phyloP scores from a whole-genome alignment of 225 moss, liverwort and hornwort genomes.

The Pleurozium schreberi region DNA sequence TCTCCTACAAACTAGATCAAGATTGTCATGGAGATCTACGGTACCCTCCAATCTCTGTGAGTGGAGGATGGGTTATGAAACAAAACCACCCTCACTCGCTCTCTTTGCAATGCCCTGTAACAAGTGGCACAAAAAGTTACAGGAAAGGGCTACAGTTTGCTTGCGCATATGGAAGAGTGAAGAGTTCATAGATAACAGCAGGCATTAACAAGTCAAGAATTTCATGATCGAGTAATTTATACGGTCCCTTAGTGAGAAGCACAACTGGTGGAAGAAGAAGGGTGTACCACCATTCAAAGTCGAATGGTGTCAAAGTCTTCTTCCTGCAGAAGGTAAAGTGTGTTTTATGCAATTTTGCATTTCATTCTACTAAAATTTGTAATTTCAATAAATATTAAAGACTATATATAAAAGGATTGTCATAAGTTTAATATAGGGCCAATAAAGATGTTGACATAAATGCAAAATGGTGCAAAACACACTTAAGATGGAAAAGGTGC shows the following conservation, averaged over 20 bases:
- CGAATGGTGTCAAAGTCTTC: background rate
- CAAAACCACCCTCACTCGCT: background rate
- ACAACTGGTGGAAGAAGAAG: background rate
- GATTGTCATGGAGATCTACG: background rate
- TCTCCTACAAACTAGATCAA: background rate
- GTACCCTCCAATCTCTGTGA: background rate
- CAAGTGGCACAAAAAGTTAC: background rate
- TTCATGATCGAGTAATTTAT: background rate
- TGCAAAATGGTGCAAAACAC: background rate
- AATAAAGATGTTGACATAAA: background rate
- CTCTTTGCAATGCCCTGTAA: background rate
- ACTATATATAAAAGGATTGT: background rate
- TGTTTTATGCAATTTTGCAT: no score
- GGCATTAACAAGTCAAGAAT: background rate
- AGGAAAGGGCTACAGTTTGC: background rate
- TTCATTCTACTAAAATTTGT: background rate
- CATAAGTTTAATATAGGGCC: background rate
- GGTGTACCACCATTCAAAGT: background rate
- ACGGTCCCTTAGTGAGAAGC: background rate
- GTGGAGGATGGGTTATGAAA: background rate
- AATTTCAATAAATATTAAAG: background rate
- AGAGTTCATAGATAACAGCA: background rate
- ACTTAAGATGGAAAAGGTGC: background rate
- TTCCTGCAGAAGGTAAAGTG: conserved; percentile 3
- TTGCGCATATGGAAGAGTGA: background rate